phyloP scores from a whole-genome alignment of 768 basidiomycete genomes.

The Scleroderma bovista region DNA sequence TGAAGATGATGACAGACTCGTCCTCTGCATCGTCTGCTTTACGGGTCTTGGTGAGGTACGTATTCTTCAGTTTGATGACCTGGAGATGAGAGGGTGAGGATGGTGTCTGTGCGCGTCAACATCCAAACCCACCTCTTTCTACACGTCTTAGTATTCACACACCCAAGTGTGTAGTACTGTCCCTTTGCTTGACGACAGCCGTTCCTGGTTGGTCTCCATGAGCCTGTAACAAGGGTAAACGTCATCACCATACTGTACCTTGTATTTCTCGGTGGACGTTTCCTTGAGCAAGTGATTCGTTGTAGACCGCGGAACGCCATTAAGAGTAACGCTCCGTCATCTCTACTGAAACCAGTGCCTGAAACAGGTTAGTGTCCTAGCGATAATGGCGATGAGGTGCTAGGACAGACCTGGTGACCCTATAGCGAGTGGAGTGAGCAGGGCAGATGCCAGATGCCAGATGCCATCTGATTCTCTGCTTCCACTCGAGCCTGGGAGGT shows the following conservation, averaged over 20 bases:
- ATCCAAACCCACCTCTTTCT: conserved; percentile 44
- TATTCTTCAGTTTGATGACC: conserved; percentile 63
- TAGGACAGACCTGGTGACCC: conserved; percentile 42
- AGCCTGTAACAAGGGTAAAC: not conserved
- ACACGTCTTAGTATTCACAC: conserved; percentile 62
- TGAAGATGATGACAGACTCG: conserved; percentile 84
- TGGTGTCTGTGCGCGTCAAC: too few species aligned
- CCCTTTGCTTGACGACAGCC: conserved; percentile 52
- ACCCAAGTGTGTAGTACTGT: conserved; percentile 64
- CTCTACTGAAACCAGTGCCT: conserved; percentile 67
- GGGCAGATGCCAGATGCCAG: too few species aligned
- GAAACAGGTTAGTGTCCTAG: conserved; percentile 6
- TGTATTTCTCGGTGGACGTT: conserved; percentile 74
- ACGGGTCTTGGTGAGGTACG: conserved; percentile 72
- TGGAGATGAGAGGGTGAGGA: conserved; percentile 13
- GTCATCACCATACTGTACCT: conserved; percentile 38
- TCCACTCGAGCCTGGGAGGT: too few species aligned
- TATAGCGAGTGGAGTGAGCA: conserved; percentile 47
- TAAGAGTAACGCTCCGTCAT: conserved; percentile 80
- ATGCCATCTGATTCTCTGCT: conserved; percentile 65
- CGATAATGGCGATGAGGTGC: not conserved
- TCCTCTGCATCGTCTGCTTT: conserved; percentile 91
- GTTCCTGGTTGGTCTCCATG: conserved; percentile 39
- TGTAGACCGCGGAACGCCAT: conserved; percentile 79
- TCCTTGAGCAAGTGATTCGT: conserved; percentile 68